Evolutionary conservation across 495 filamentous ascomycete genomes (phyloP), one percentile per base, ranked within the genome.

Genomic region (Corynascus novoguineensis): DNA sequence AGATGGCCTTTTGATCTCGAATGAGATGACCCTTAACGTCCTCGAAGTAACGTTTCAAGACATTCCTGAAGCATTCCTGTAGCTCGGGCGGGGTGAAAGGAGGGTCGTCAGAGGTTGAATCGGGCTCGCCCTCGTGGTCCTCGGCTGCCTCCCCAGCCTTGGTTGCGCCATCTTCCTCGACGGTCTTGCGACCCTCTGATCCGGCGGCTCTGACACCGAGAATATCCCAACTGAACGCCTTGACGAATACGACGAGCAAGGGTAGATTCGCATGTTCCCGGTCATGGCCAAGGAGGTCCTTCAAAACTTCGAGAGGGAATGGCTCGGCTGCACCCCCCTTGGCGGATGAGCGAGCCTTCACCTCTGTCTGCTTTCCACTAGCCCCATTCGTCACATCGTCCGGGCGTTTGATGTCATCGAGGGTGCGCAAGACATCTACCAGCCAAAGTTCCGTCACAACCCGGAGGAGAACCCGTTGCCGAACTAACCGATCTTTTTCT

Each of bases 401-500:
- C 19, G 91, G 89, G 40, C 87, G 81, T 48, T 83, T 81, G 50
- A 90, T 86, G 71, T 99, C 95, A 64, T 97, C 92, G 60, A 97
- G 74, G 38, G 89, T 97, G 61, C 84, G 82, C 49, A 99, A 72
- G 29, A 89, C 86, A 12, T 87, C 89, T 29, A 96, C 89, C 17
- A 99, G 84, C 95, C 95, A 99, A 29, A 99, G 79, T 69, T 99
- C 95, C 11, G 93, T 97, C 34, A 92, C 89, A 2, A 97, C 87
- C 31, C 90, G 83, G 31, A 99, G 74, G 25, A 99, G 80, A 10
- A 89, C 80, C 29, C 95, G 83, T 67, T 99, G 95, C 35, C 93
- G 84, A 22, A 84, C 79, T 28, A 97, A 71, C 0, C 93, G 86
- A 46, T 97, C 93, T 69, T 95, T 97, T 69, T 99, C 93, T 73